Evolutionary conservation across 768 basidiomycete species (phyloP).

Genomic region (Tylopilus vinaceipallidus): DNA sequence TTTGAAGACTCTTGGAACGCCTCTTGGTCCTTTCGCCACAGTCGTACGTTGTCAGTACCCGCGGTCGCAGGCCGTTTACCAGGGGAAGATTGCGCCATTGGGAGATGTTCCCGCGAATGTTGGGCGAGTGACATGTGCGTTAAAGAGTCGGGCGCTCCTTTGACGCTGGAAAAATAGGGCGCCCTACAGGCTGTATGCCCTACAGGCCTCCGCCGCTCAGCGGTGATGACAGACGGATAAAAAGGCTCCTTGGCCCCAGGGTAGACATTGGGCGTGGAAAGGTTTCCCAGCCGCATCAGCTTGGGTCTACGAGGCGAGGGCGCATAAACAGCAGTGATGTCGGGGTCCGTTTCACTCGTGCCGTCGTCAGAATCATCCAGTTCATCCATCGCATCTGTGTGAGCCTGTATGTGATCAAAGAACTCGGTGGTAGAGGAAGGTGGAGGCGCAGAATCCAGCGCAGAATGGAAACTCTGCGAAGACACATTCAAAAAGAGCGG

Average conservation of each 20-base stretch:
- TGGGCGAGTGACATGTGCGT: conserved; percentile 34
- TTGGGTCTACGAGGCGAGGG: conserved; percentile 34
- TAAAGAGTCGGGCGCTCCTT: conserved; percentile 32
- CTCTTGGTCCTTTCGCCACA: conserved; percentile 32
- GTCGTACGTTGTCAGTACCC: conserved; percentile 24
- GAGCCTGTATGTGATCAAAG: conserved; percentile 71
- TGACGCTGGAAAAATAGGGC: conserved; percentile 49
- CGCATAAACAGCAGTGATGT: conserved; percentile 31
- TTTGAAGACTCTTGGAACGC: conserved; percentile 54
- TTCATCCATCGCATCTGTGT: conserved; percentile 73
- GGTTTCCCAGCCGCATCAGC: conserved; percentile 65
- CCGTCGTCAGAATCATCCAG: conserved; percentile 57
- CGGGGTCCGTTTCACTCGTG: conserved; percentile 38
- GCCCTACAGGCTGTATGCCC: conserved; percentile 45
- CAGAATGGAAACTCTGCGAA: conserved; percentile 38
- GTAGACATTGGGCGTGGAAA: conserved; percentile 64
- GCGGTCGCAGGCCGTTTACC: conserved; percentile 16
- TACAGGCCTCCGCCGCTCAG: conserved; percentile 48
- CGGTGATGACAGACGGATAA: conserved; percentile 33
- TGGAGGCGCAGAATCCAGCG: conserved; percentile 59
- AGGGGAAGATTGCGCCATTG: conserved; percentile 11
- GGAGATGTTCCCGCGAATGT: conserved; percentile 43
- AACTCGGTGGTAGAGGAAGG: conserved; percentile 68
- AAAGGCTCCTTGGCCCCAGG: conserved; percentile 37
- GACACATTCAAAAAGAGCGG: conserved; percentile 48